A percentile compares a stretch with the other conserved stretches of the same genome.
Conservation (phyloP, 257 asterid genomes). For the Rubia yunnanensis region DNA sequence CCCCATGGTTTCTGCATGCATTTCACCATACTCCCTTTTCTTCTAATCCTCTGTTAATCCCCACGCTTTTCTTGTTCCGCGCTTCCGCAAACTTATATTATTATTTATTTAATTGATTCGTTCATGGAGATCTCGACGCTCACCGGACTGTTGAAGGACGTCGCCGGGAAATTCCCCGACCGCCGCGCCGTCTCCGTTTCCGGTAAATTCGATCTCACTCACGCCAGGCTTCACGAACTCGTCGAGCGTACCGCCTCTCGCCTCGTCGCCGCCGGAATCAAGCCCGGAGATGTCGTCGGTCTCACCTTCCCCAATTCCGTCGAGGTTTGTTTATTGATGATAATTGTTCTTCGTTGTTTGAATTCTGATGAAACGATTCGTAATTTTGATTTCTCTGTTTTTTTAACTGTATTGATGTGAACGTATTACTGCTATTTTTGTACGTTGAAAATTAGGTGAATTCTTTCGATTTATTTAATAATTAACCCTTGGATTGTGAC, state of each 20-base stretch:
- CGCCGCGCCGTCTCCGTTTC: conserved; percentile 60
- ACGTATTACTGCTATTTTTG: neutral
- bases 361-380: neutral
- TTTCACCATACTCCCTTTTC: neutral
- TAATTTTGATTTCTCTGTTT: neutral
- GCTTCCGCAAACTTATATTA: neutral
- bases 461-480: neutral
- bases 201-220: conserved; percentile 60
- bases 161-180: conserved; percentile 51
- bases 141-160: conserved; percentile 48
- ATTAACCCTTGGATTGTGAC: conserved; percentile 4
- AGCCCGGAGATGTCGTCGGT: conserved; percentile 73
- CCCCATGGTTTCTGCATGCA: neutral
- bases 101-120: neutral
- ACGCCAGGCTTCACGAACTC: conserved; percentile 47
- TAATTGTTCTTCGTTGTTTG: neutral
- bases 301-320: conserved; percentile 88
- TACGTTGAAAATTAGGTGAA: neutral
- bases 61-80: neutral
- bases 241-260: conserved; percentile 60
- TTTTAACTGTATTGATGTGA: neutral
- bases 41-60: neutral
- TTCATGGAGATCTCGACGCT: conserved; percentile 51
- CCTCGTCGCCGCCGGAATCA: conserved; percentile 72
- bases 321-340: conserved; percentile 46